A percentile compares a stretch with the other conserved stretches of the same genome.
phyloP scores from a whole-genome alignment of 768 basidiomycete genomes.

The Nidula microcarpa region DNA sequence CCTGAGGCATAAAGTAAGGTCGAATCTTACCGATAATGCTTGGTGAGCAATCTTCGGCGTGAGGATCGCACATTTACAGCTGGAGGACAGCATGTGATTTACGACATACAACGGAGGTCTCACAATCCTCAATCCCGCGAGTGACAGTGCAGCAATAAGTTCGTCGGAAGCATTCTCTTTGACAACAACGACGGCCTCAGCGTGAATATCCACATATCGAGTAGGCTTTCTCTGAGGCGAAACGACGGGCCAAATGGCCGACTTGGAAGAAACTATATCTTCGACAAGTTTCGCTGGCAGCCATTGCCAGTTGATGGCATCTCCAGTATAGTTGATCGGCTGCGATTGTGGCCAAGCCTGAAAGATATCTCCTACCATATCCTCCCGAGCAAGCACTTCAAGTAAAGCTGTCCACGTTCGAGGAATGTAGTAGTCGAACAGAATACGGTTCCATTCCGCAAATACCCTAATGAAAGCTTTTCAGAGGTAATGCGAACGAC shows the following conservation, averaged over 20 bases:
- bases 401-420: constrained; percentile 36
- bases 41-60: constrained; percentile 23
- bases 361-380: constrained; percentile 24
- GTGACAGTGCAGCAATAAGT: constrained; percentile 24
- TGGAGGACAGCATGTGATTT: constrained; percentile 13
- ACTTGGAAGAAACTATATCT: constrained; percentile 14
- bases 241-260: constrained; percentile 21
- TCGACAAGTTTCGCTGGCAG: constrained; percentile 26
- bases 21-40: background rate
- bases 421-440: constrained; percentile 45
- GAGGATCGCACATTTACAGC: constrained; percentile 11
- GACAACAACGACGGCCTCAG: constrained; percentile 17
- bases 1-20: background rate
- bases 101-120: constrained; percentile 31
- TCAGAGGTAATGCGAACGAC: background rate
- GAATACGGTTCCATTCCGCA: constrained; percentile 43
- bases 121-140: constrained; percentile 28
- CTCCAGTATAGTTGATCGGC: constrained; percentile 26
- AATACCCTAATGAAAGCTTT: constrained; percentile 26
- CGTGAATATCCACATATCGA: background rate
- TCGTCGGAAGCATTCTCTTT: constrained; percentile 9
- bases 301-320: constrained; percentile 33
- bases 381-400: constrained; percentile 17
- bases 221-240: background rate
- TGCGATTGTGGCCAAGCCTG: constrained; percentile 36